Evolutionary conservation across 2,329 filamentous ascomycete species (phyloP), one percentile per base, ranked within the genome.

Genomic region (Penicillium fuscoglaucum): DNA sequence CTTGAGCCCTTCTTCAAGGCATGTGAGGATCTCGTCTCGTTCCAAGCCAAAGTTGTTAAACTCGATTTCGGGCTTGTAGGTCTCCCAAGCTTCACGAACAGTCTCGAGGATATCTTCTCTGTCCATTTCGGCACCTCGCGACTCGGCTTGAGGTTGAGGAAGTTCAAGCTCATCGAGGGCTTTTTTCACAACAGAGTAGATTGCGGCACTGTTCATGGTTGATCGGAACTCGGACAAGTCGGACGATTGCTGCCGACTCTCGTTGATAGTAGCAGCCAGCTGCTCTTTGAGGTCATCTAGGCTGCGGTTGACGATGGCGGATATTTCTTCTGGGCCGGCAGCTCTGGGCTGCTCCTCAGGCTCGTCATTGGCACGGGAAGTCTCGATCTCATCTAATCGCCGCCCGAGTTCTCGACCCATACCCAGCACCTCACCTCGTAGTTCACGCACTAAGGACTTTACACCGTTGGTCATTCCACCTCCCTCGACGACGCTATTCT

Each of bases 321-420:
- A 85, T 48, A 97, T 83, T 64, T 96, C 90, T 28, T 89, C 86
- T 57, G 86, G 86, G 55, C 83, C 83, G 4, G 82, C 81, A 13
- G 70, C 70, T 39, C 70, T 73, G 1, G 80, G 78, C 55, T 83
- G 83, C 63, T 75, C 77, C 52, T 74, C 44, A 1, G 44, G 76
- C 54, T 74, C 69, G n/a, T 74, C 68, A 1, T 77, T 73, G 40
- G 81, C 80, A 39, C 78, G 79, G 28, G 78, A 74, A 15, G 74
- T 70, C 51, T 82, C 80, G 10, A 86, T 83, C 61, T 91, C 86
- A 55, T 78, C 74, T 7, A 98, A 83, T 65, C 92, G 89, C 57
- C 91, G 88, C 41, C 90, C 92, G 48, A 98, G 86, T 65, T 97
- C 92, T 57, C 93, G 84, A 4, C 93, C 93, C 93, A 97, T 97